phyloP scores from a whole-genome alignment of 768 basidiomycete species.

The Tulasnella sp. region DNA sequence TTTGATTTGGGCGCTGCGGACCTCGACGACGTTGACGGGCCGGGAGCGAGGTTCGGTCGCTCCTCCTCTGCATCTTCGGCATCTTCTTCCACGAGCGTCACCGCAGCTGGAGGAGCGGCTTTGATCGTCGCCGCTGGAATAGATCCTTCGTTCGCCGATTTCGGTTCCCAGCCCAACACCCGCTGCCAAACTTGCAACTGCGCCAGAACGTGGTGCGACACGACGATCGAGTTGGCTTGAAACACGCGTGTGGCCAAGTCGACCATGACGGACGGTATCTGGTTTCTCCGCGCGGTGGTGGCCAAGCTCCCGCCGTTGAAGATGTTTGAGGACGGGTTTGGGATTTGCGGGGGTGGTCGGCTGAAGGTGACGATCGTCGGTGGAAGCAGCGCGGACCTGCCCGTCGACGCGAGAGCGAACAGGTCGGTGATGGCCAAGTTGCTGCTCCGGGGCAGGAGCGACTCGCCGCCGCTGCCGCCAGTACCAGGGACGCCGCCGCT shows the following conservation, averaged over 20 bases:
- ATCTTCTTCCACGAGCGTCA: too few species aligned
- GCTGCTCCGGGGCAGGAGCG: too few species aligned
- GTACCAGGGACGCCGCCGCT: too few species aligned
- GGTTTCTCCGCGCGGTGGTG: background rate
- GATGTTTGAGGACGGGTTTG: background rate
- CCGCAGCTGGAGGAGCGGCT: too few species aligned
- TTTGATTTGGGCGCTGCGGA: background rate
- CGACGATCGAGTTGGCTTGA: slow-evolving; percentile 15
- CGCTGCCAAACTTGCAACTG: background rate
- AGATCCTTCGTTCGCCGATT: background rate
- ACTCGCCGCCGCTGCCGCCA: too few species aligned
- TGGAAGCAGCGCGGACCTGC: background rate
- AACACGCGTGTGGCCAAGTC: slow-evolving; percentile 6
- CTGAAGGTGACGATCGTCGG: background rate
- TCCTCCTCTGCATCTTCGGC: too few species aligned
- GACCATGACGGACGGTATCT: background rate
- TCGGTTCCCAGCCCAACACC: background rate
- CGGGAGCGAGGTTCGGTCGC: too few species aligned
- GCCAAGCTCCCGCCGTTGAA: background rate
- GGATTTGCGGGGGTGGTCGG: background rate
- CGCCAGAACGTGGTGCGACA: background rate
- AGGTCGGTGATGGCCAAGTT: too few species aligned
- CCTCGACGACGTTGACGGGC: background rate
- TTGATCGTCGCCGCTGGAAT: background rate
- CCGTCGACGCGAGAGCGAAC: too few species aligned